phyloP scores from a whole-genome alignment of 2,329 filamentous ascomycete genomes.

The Rutstroemia sp. region DNA sequence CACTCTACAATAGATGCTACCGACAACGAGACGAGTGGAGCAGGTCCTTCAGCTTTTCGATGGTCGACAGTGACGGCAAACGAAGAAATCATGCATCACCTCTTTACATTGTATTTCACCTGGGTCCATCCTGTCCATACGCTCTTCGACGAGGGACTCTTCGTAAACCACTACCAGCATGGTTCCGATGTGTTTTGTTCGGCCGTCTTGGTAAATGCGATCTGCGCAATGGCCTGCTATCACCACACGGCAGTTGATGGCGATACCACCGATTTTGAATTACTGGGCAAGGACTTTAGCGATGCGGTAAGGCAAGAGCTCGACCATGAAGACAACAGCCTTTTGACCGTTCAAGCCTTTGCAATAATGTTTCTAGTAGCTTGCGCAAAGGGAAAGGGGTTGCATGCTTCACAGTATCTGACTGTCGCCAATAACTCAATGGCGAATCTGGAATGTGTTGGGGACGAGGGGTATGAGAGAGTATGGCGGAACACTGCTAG shows the following conservation, averaged over 20 bases:
- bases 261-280: constrained; percentile 22
- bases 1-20: constrained; percentile 20
- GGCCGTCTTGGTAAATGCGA: constrained; percentile 26
- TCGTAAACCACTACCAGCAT: constrained; percentile 23
- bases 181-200: constrained; percentile 24
- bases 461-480: constrained; percentile 14
- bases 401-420: constrained; percentile 26
- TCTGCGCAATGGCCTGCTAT: constrained; percentile 30
- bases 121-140: constrained; percentile 32
- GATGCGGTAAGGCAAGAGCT: constrained; percentile 21
- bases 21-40: constrained; percentile 19
- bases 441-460: constrained; percentile 10
- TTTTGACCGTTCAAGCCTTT: constrained; percentile 27
- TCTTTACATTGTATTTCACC: constrained; percentile 30
- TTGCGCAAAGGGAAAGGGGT: constrained; percentile 20
- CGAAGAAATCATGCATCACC: constrained; percentile 22
- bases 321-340: constrained; percentile 17
- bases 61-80: constrained; percentile 28
- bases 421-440: constrained; percentile 22
- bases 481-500: constrained; percentile 27
- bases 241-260: constrained; percentile 18
- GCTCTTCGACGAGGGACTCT: constrained; percentile 27
- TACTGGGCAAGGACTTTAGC: constrained; percentile 22
- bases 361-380: constrained; percentile 29
- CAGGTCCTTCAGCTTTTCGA: constrained; percentile 10